Percentiles rank a stretch among this genome's conserved stretches.
Evolutionary conservation across 495 filamentous ascomycete genomes (phyloP).

Genomic region (Penicillium angulare): DNA sequence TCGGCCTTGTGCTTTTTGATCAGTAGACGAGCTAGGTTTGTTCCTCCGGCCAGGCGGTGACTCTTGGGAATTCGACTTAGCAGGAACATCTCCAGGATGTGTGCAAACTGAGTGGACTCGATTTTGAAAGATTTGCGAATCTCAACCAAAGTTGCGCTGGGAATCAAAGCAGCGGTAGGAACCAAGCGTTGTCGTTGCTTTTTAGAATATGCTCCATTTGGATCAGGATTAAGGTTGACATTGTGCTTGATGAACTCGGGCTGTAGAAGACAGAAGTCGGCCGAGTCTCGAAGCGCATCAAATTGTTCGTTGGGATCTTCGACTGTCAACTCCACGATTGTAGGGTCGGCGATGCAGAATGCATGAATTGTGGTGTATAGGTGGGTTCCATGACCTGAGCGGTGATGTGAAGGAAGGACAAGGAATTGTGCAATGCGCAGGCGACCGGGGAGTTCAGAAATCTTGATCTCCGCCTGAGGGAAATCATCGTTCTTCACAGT

Average conservation of each 20-base stretch:
- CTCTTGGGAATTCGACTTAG: conserved; percentile 67
- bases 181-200: conserved; percentile 46
- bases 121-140: conserved; percentile 73
- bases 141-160: conserved; percentile 51
- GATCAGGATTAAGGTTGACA: conserved; percentile 44
- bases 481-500: conserved; percentile 40
- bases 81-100: conserved; percentile 85
- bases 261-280: conserved; percentile 69
- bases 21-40: conserved; percentile 48
- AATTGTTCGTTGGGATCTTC: conserved; percentile 97
- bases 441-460: conserved; percentile 59
- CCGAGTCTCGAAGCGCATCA: conserved; percentile 81
- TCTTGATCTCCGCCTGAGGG: conserved; percentile 38
- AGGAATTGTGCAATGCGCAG: conserved; percentile 91
- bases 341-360: conserved; percentile 57
- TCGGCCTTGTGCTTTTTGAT: conserved; percentile 54
- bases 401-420: conserved; percentile 85
- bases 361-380: conserved; percentile 78
- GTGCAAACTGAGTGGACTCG: conserved; percentile 78
- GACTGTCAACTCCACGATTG: conserved; percentile 80
- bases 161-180: conserved; percentile 63
- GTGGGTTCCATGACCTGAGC: conserved; percentile 70
- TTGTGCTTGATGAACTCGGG: conserved; percentile 44
- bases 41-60: conserved; percentile 55
- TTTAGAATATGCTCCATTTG: conserved; percentile 31